Base-by-base conservation (phyloP, 208 protist species). In the Entamoeba histolytica region DNA sequence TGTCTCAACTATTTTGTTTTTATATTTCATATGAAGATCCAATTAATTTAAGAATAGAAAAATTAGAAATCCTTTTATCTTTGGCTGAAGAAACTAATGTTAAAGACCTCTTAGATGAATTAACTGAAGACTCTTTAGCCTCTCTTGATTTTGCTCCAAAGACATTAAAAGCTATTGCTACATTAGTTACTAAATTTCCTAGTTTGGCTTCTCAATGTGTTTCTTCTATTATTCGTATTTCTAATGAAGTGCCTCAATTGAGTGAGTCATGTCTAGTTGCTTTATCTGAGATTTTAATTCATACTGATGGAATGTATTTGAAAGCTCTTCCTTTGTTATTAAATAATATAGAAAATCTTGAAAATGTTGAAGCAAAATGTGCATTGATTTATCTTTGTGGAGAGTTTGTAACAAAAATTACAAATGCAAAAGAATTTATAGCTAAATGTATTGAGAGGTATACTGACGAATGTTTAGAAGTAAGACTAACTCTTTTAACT, bases 1-100 rank as follows among this genome's bases (percentile, higher is more conserved):
- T 5, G 5, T 23, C 4, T 4, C 15, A 94, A 5, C 12, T 92
- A 4, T 35, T 49, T 10, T 19, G 94, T 14, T 94, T 95, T 49
- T 95, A 94, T 73, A 52, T 49, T 50, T 92, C n/a, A 39, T 95
- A 93, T 87, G 94, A 95, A 23, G 94, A 95, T 49, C 92, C 91
- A 49, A 31, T 94, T 35, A 94, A 95, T 87, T 44, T 95, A 6
- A 95, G 94, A 61, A 23, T 94, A 23, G 94, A 93, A 87, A 95
- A 95, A 52, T 28, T 95, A 3, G 94, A 95, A 47, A 49, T 94
- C 28, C 50, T 95, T 35, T 55, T 47, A 17, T 39, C 57, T 15
- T 19, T 95, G 6, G 92, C 73, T 15, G 52, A 55, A 91, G 35
- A 93, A 23, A 35, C 49, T 28, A 94, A 92, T 78, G 55, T 92